Evolutionary conservation across 2,329 filamentous ascomycete genomes (phyloP).

Genomic region (Ophiostoma ulmi): DNA sequence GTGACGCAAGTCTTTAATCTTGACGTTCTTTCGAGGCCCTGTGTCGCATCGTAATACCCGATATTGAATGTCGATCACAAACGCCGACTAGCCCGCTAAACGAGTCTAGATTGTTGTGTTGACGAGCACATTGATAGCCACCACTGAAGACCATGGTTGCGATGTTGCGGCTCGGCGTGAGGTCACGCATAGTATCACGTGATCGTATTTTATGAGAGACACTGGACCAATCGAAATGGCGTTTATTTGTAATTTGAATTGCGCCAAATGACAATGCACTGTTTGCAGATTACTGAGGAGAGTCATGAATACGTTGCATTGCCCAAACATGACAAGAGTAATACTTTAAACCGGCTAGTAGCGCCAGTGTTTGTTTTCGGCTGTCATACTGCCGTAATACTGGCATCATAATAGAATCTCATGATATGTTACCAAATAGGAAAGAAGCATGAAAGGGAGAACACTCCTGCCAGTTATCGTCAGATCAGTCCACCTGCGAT

Average conservation of each 20-base stretch:
- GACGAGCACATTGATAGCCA: neutral
- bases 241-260: neutral
- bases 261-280: neutral
- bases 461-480: neutral
- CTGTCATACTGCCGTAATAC: neutral
- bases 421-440: neutral
- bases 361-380: no score
- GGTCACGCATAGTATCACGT: neutral
- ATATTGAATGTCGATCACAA: neutral
- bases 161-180: neutral
- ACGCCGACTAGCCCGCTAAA: neutral
- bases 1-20: constrained; percentile 1
- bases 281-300: neutral
- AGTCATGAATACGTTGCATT: neutral
- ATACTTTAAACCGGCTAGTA: no score
- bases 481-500: constrained; percentile 18
- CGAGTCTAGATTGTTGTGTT: neutral
- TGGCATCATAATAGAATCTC: neutral
- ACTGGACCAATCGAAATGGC: neutral
- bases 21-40: neutral
- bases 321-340: no score
- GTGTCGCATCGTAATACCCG: constrained; percentile 5
- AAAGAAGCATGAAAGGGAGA: neutral
- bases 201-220: neutral
- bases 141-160: no score